phyloP scores from a whole-genome alignment of 192 early-diverging fungal genomes.

The Endogone sp. region DNA sequence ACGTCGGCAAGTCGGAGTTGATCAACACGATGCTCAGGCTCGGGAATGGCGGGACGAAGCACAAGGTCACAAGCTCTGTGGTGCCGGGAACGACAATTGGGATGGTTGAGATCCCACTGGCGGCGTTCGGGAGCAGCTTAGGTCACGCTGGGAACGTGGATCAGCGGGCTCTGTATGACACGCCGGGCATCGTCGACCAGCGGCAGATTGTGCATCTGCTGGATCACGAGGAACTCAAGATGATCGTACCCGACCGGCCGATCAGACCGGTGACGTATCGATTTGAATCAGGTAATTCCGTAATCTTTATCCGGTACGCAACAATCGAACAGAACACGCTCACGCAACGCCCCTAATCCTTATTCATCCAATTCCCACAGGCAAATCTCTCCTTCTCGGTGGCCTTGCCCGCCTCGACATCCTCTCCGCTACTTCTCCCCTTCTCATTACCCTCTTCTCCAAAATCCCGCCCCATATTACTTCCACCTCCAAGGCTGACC shows the following conservation, averaged over 20 bases:
- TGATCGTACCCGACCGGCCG: constrained; percentile 32
- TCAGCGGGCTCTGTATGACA: constrained; percentile 50
- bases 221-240: constrained; percentile 45
- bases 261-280: constrained; percentile 52
- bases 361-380: not conserved
- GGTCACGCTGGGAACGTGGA: constrained; percentile 29
- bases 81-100: constrained; percentile 77
- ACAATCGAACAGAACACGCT: too few species aligned
- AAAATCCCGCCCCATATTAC: constrained; percentile 55
- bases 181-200: constrained; percentile 60
- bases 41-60: constrained; percentile 11
- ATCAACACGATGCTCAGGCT: constrained; percentile 61
- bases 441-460: constrained; percentile 53
- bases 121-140: constrained; percentile 43
- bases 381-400: constrained; percentile 50
- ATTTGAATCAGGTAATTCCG: constrained; percentile 35
- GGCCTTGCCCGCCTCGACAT: constrained; percentile 58
- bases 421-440: constrained; percentile 33
- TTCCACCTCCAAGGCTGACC: constrained; percentile 24
- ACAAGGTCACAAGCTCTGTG: constrained; percentile 54
- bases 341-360: not conserved
- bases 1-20: constrained; percentile 76
- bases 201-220: constrained; percentile 46
- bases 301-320: not conserved
- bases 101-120: constrained; percentile 51